phyloP scores from a whole-genome alignment of 495 filamentous ascomycete genomes.

The Tetracladium marchalianum region DNA sequence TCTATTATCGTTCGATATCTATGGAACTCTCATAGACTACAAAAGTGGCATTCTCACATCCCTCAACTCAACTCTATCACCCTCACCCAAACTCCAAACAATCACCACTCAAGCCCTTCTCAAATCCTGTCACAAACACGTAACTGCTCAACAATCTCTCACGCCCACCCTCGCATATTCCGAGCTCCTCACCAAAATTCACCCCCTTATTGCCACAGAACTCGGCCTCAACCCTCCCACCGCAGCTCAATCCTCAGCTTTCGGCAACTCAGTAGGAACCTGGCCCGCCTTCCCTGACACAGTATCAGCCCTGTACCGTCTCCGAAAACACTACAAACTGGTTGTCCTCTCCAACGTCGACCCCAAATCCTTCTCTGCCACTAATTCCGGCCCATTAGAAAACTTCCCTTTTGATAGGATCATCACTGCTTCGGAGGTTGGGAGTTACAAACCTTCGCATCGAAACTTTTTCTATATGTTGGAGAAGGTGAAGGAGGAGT shows the following conservation, averaged over 20 bases:
- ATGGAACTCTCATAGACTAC: constrained; percentile 78
- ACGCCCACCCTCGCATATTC: no score
- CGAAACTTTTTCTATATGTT: constrained; percentile 62
- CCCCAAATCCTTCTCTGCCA: constrained; percentile 45
- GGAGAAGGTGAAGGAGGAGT: constrained; percentile 36
- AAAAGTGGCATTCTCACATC: constrained; percentile 23
- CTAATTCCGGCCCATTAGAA: constrained; percentile 38
- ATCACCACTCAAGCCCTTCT: no score
- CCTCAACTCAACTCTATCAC: no score
- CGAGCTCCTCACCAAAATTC: no score
- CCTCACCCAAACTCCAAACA: no score
- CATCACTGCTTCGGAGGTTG: constrained; percentile 66
- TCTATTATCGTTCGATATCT: constrained; percentile 64
- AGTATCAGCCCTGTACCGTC: constrained; percentile 42
- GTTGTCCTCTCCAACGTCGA: constrained; percentile 68
- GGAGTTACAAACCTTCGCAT: constrained; percentile 62
- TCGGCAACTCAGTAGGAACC: constrained; percentile 44
- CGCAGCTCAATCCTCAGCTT: constrained; percentile 23
- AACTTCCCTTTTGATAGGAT: constrained; percentile 52
- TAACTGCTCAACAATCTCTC: no score
- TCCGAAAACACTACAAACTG: constrained; percentile 54
- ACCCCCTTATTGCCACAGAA: no score
- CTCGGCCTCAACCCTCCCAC: constrained; percentile 27
- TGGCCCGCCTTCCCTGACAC: constrained; percentile 64
- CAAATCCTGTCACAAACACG: no score